Base-by-base conservation (phyloP, 208 protist genomes). In the Crithidia brevicula region DNA sequence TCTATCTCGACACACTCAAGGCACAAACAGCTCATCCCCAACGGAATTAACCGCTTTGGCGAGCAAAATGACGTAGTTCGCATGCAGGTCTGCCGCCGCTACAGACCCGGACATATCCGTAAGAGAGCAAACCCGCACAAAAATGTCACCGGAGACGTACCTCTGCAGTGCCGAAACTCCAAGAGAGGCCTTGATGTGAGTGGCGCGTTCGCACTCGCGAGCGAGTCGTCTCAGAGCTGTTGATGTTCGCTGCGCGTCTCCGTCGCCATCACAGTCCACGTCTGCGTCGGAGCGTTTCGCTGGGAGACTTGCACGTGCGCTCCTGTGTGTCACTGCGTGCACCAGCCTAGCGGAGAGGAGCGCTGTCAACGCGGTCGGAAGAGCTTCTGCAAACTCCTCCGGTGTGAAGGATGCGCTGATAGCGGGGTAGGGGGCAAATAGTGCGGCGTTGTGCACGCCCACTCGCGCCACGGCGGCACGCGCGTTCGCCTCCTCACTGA, bases 121-220 rank as follows among this genome's bases (percentile, higher is more conserved):
- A 16, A 92, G 51, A 10, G 79, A 77, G 56, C 84, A 92, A 7
- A 91, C 77, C 6, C 57, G 56, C 6, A 85, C 59, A 54, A 87
- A 75, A 13, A 83, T 38, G 9, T 91, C 80, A 11, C 77, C 57
- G 0, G 79, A 74, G 9, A 85, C 82, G 57, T 89, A 86, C 52
- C 80, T 83, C 22, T 79, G 72, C 56, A 91, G 31, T 23, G 79
- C 77, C 8, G 63, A 33, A 4, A 81, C 53, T 18, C 89, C 89
- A 18, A 95, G 72, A 1, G 82, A 83, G 1, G 45, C 64, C 64
- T 89, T 89, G 65, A 95, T 90, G 51, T 91, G 74, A 23, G 50
- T 42, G 3, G 82, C 81, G 1, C 86, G 68, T 51, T 82, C 66
- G n/a, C 40, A 62, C 60, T 74, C 49, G 2, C 30, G 40, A 34